These are phyloP conservation scores for Trichoderma asperelloides DNA, from an alignment of 495 filamentous ascomycete species.

Conservation along the genomic window DNA sequence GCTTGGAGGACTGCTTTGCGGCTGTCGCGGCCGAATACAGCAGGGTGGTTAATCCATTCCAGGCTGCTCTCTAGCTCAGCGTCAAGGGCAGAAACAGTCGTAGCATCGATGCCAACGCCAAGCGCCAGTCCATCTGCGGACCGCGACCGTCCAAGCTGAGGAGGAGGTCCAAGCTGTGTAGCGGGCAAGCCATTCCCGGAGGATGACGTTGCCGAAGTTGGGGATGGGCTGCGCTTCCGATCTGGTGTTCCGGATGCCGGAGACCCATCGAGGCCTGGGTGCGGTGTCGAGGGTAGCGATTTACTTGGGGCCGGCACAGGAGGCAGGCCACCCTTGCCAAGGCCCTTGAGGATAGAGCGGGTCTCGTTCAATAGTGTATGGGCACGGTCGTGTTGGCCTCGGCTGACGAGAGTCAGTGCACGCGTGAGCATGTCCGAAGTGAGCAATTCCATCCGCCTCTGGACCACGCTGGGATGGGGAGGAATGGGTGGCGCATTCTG, in stretches of 20 bases:
- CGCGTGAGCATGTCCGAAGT: slow-evolving; percentile 97
- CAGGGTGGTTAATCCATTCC: slow-evolving; percentile 98
- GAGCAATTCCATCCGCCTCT: slow-evolving; percentile 93
- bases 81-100: slow-evolving; percentile 79
- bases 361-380: slow-evolving; percentile 89
- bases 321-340: slow-evolving; percentile 90
- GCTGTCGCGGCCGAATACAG: slow-evolving; percentile 89
- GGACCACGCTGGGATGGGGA: slow-evolving; percentile 90
- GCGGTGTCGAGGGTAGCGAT: slow-evolving; percentile 40
- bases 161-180: slow-evolving; percentile 10
- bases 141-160: slow-evolving; percentile 24
- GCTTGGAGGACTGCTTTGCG: slow-evolving; percentile 93
- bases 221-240: slow-evolving; percentile 41
- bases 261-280: slow-evolving; percentile 32
- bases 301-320: slow-evolving; percentile 52
- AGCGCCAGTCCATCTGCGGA: slow-evolving; percentile 37
- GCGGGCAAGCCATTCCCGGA: slow-evolving; percentile 15
- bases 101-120: slow-evolving; percentile 61
- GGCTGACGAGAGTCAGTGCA: slow-evolving; percentile 81
- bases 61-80: slow-evolving; percentile 83
- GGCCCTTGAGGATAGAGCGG: slow-evolving; percentile 86
- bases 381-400: slow-evolving; percentile 87
- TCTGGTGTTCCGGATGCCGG: slow-evolving; percentile 33
- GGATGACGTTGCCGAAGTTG: slow-evolving; percentile 35
- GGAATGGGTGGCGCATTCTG: slow-evolving; percentile 78